These are phyloP conservation scores for Apiospora aurea DNA, from an alignment of 2,329 filamentous ascomycete species.

Conservation along the genomic window DNA sequence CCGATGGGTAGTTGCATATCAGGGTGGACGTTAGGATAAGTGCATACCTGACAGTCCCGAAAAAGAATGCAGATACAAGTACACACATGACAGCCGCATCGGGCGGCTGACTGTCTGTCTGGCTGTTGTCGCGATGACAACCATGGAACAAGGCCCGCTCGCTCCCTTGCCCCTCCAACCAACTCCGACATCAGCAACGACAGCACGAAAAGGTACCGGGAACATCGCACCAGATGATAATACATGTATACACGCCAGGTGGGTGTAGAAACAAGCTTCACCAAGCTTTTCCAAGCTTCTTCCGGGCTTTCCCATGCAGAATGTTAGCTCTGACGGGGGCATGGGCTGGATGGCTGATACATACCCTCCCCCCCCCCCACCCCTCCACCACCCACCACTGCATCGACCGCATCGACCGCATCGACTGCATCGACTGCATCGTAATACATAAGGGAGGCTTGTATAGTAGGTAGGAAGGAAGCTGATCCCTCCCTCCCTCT, in stretches of 20 bases:
- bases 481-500: background rate
- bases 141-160: background rate
- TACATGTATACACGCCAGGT: background rate
- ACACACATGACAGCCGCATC: background rate
- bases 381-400: background rate
- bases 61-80: background rate
- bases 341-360: background rate
- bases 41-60: background rate
- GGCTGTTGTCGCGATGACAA: background rate
- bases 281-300: background rate
- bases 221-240: background rate
- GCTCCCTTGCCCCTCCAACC: background rate
- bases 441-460: background rate
- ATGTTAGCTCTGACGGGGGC: background rate
- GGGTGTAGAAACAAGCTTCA: slow-evolving; percentile 9
- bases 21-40: background rate
- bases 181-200: background rate
- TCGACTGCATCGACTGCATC: too few species aligned
- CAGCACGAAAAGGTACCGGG: background rate
- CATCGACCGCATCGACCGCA: too few species aligned
- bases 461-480: background rate
- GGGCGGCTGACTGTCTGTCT: background rate
- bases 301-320: background rate
- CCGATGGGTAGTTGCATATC: background rate
- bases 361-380: background rate